Evolutionary conservation across 306 rosid genomes (phyloP), one percentile per base, ranked within the genome.

Genomic region (Arachis stenosperma): DNA sequence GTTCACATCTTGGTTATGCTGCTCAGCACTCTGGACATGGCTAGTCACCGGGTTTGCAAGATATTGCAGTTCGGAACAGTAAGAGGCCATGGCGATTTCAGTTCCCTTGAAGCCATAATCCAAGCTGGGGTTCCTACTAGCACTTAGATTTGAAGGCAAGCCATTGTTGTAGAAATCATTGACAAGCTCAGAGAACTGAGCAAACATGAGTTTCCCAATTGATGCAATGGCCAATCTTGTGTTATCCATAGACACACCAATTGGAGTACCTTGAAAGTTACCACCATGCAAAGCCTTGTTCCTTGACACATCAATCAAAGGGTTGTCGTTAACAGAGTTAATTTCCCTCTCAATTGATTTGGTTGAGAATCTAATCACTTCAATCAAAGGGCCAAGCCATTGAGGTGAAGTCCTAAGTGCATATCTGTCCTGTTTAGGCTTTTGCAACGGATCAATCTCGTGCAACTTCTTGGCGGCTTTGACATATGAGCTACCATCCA

Each of bases 211-310:
- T 65, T 93, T 93, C 2, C 98, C 98, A 42, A 90, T 90, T 5
- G 97, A 79, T 6, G 97, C 98, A 47, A 90, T 22, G 14, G 98
- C 98, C 75, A 93, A 67, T 77, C 98, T 96, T 0, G 98, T 90
- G 37, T 90, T 93, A 58, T 93, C 98, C 98, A 93, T 93, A 2
- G 98, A 93, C 1, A 93, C 98, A 11, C 98, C 98, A 33, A 93
- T 93, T 0, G 98, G 98, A 0, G 98, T 93, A 22, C 98, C 98
- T 40, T 93, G 98, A 73, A 93, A 93, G 74, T 93, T 93, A 13
- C 98, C 98, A 33, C 98, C 98, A 64, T 90, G 97, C 9, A 93
- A 12, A 12, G 98, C 98, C 87, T 84, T 87, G 83, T 93, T 90
- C 65, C 98, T 90, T 0, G 98, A 93, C 7, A 93, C 98, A 73